Evolutionary conservation across 1,139 yeast genomes (phyloP).

Genomic region (Yamadazyma atmosphaerica): DNA sequence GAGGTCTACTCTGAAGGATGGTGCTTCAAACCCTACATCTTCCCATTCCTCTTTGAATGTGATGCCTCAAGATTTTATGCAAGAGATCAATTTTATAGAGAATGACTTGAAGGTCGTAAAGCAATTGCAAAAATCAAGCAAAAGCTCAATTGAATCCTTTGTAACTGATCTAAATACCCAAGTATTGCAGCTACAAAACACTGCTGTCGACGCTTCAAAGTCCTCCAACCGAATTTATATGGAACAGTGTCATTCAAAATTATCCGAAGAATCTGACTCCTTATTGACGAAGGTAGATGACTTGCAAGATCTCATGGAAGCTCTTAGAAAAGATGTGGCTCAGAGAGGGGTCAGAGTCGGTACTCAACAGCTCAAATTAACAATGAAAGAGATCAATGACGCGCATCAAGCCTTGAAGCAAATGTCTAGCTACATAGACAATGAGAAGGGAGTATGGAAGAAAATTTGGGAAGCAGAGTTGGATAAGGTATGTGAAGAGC

Average conservation of each 20-base stretch:
- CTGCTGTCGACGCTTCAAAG: slow-evolving; percentile 40
- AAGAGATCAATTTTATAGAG: slow-evolving; percentile 29
- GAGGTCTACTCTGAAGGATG: neutral
- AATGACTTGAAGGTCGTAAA: slow-evolving; percentile 64
- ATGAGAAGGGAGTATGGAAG: slow-evolving; percentile 85
- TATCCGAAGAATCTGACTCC: slow-evolving; percentile 75
- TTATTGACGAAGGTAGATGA: slow-evolving; percentile 85
- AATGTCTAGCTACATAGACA: slow-evolving; percentile 61
- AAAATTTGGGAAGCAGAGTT: slow-evolving; percentile 90
- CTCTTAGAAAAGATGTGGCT: slow-evolving; percentile 87
- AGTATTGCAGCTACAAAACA: slow-evolving; percentile 50
- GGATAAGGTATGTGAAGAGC: slow-evolving; percentile 90
- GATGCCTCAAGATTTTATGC: slow-evolving; percentile 1
- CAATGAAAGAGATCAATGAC: slow-evolving; percentile 60
- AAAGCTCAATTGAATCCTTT: slow-evolving; percentile 40
- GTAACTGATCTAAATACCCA: slow-evolving; percentile 47
- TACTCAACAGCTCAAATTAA: slow-evolving; percentile 66
- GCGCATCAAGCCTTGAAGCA: slow-evolving; percentile 54
- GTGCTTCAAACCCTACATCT: neutral
- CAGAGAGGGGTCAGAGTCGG: slow-evolving; percentile 86
- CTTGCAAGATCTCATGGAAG: slow-evolving; percentile 88
- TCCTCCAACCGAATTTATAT: slow-evolving; percentile 65
- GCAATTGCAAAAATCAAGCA: slow-evolving; percentile 54
- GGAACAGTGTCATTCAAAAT: slow-evolving; percentile 71
- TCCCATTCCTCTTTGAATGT: neutral